These are phyloP conservation scores for Coniochaeta sp. DNA, from an alignment of 2,329 filamentous ascomycete species.

Conservation along the genomic window DNA sequence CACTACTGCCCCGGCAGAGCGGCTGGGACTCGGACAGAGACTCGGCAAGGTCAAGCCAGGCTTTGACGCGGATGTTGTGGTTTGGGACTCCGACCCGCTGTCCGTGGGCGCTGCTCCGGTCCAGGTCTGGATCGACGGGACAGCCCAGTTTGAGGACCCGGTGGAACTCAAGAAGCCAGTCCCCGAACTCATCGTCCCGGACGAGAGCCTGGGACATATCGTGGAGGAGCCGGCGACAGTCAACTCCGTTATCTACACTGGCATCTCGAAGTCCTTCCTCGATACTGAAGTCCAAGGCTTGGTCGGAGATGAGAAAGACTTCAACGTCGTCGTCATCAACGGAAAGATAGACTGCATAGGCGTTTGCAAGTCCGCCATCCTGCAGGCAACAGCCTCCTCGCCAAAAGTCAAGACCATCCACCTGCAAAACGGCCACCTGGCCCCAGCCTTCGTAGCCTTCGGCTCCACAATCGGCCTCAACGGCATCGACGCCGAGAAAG, in stretches of 20 bases:
- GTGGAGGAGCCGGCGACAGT: conserved; percentile 29
- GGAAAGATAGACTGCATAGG: conserved; percentile 53
- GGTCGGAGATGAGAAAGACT: conserved; percentile 14
- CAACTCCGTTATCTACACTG: conserved; percentile 43
- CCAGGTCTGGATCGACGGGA: conserved; percentile 58
- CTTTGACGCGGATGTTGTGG: conserved; percentile 52
- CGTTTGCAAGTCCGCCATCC: conserved; percentile 30
- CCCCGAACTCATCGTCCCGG: conserved; percentile 27
- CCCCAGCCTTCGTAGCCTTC: conserved; percentile 52
- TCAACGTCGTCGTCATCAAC: conserved; percentile 42
- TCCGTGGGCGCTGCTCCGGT: conserved; percentile 51
- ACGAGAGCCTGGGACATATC: conserved; percentile 31
- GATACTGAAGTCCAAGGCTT: conserved; percentile 26
- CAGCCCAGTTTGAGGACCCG: conserved; percentile 46
- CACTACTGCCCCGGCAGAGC: conserved; percentile 50
- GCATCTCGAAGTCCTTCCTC: conserved; percentile 44
- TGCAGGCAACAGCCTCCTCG: conserved; percentile 10
- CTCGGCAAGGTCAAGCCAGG: conserved; percentile 55
- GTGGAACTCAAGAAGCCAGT: conserved; percentile 45
- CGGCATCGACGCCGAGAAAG: conserved; percentile 51
- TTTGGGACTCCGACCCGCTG: conserved; percentile 57
- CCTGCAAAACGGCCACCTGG: conserved; percentile 53
- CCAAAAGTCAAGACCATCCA: conserved; percentile 29
- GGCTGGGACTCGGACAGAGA: conserved; percentile 48
- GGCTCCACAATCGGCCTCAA: conserved; percentile 54